These are phyloP conservation scores for Coprinopsis marcescibilis DNA, from an alignment of 768 basidiomycete genomes.

Conservation along the genomic window DNA sequence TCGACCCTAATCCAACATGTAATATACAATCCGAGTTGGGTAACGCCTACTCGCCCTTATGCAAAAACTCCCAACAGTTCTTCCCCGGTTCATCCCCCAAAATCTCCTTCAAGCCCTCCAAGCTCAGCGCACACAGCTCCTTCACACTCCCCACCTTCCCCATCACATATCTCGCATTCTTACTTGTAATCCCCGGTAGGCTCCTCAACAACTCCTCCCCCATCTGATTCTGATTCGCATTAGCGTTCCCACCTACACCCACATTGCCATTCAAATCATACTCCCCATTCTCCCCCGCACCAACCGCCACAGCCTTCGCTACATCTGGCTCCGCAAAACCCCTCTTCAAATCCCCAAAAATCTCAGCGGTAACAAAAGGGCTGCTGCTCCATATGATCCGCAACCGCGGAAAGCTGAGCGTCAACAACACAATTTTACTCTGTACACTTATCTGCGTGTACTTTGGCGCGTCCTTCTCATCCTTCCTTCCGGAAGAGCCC, in stretches of 20 bases:
- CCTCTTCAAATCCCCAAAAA: conserved; percentile 87
- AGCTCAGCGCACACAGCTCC: conserved; percentile 62
- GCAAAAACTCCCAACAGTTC: conserved; percentile 76
- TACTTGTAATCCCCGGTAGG: conserved; percentile 79
- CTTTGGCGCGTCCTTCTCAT: conserved; percentile 7
- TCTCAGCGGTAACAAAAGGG: conserved; percentile 84
- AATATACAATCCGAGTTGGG: too few species aligned
- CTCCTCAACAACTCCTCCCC: conserved; percentile 78
- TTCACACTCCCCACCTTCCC: conserved; percentile 70
- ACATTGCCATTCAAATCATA: too few species aligned
- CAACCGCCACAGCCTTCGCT: conserved; percentile 67
- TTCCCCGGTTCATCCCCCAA: conserved; percentile 80
- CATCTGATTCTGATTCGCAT: too few species aligned
- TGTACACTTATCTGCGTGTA: conserved; percentile 59
- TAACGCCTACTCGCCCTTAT: conserved; percentile 73
- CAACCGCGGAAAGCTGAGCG: conserved; percentile 84
- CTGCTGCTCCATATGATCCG: conserved; percentile 98
- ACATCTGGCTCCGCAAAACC: conserved; percentile 80
- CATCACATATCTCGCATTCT: conserved; percentile 84
- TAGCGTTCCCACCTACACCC: conserved; percentile 64
- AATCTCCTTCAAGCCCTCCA: conserved; percentile 61
- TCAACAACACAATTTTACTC: conserved; percentile 87
- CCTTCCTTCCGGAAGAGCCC: too few species aligned
- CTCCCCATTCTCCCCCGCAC: conserved; percentile 70
- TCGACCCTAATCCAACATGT: too few species aligned